These are phyloP conservation scores for Penicillium arizonense DNA, from an alignment of 495 filamentous ascomycete species.

Conservation along the genomic window DNA sequence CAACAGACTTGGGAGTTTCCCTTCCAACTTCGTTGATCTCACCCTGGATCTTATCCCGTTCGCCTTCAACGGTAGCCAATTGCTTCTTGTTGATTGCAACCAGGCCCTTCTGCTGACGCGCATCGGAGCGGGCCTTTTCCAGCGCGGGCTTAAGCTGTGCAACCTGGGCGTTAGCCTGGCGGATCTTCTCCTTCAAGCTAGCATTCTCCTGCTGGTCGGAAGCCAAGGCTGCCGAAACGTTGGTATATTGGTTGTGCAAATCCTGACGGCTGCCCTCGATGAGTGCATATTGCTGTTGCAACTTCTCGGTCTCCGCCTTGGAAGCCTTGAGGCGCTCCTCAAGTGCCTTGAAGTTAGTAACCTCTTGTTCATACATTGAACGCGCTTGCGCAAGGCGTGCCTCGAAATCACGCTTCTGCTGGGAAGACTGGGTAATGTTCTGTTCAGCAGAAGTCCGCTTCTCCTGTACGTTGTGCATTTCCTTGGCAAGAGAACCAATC, in stretches of 20 bases:
- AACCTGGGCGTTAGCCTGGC: conserved; percentile 76
- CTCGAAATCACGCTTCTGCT: conserved; percentile 92
- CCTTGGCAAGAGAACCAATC: conserved; percentile 81
- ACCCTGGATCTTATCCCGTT: conserved; percentile 77
- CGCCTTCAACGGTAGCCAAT: conserved; percentile 79
- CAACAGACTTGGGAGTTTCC: conserved; percentile 40
- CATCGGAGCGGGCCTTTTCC: conserved; percentile 85
- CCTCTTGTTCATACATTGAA: conserved; percentile 87
- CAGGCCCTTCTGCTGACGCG: conserved; percentile 90
- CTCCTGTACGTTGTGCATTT: conserved; percentile 87
- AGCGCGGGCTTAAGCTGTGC: conserved; percentile 79
- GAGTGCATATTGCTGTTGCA: conserved; percentile 77
- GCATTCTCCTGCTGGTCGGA: conserved; percentile 87
- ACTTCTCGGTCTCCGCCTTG: conserved; percentile 75
- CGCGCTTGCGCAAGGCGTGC: conserved; percentile 79
- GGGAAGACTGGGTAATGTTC: conserved; percentile 70
- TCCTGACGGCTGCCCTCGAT: conserved; percentile 82
- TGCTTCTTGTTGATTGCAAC: conserved; percentile 99
- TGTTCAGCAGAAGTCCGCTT: conserved; percentile 76
- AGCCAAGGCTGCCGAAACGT: conserved; percentile 70
- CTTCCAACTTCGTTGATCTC: conserved; percentile 70
- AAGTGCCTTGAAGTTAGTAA: conserved; percentile 76
- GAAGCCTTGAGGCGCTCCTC: conserved; percentile 77
- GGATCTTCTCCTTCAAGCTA: conserved; percentile 82
- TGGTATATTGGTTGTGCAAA: conserved; percentile 78